Conservation (phyloP, 75 land plant genomes). For the Gnetum montanum region DNA sequence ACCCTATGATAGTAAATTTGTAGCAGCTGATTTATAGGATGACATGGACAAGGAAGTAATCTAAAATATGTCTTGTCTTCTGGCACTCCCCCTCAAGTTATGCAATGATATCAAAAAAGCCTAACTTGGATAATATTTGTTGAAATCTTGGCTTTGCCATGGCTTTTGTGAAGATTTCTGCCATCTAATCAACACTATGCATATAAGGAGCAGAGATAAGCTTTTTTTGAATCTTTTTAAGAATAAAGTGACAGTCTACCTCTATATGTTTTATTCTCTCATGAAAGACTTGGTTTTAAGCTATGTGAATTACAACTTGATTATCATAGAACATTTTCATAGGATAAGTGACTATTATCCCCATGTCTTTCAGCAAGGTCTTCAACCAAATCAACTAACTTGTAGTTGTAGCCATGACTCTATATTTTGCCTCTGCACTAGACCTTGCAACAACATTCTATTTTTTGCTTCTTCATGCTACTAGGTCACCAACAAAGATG, state of each 20-base stretch:
- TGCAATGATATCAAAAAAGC: not conserved
- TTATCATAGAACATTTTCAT: not conserved
- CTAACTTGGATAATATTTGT: not conserved
- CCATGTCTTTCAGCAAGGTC: not conserved
- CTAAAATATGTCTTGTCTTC: too few relatives aligned
- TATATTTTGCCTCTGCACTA: not conserved
- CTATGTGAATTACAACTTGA: not conserved
- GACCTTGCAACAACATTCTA: not conserved
- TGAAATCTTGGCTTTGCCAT: not conserved
- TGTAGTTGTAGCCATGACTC: not conserved
- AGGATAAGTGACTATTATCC: not conserved
- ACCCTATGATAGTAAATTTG: too few relatives aligned
- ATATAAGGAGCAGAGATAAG: not conserved
- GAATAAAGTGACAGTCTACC: too few relatives aligned
- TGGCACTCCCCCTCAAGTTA: not conserved
- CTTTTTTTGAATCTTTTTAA: too few relatives aligned
- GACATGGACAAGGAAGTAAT: too few relatives aligned
- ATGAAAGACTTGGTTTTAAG: not conserved
- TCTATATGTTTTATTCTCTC: not conserved
- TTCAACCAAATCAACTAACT: not conserved
- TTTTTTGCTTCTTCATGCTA: not conserved
- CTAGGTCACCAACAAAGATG: not conserved
- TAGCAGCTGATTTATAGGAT: too few relatives aligned
- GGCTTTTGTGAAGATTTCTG: not conserved
- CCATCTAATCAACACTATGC: not conserved